These are phyloP conservation scores for Sambucus nigra DNA, from an alignment of 129 eudicot species.

Conservation along the genomic window DNA sequence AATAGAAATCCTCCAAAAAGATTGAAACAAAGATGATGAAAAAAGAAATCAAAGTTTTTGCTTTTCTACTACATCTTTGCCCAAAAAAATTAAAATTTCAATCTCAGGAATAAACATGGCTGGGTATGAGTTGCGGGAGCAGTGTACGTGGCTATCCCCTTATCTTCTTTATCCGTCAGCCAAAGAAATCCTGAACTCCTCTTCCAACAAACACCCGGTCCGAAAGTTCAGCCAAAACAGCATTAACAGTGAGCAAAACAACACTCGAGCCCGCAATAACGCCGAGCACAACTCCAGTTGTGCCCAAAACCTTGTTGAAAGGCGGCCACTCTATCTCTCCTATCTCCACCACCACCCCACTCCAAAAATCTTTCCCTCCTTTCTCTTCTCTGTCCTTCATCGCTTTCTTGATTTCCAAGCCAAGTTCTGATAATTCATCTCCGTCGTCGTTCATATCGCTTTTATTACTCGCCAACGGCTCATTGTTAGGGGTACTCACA, in stretches of 20 bases:
- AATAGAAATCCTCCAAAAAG: no score
- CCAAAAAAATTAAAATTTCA: neutral
- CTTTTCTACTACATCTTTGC: neutral
- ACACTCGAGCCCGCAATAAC: conserved; percentile 85
- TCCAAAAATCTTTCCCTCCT: conserved; percentile 21
- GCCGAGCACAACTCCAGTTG: conserved; percentile 74
- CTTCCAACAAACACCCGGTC: conserved; percentile 73
- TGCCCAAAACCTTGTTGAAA: conserved; percentile 58
- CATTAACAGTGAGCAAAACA: conserved; percentile 84
- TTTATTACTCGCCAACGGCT: neutral
- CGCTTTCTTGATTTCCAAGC: conserved; percentile 49
- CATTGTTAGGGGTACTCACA: neutral
- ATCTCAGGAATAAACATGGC: neutral
- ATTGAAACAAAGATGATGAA: no score
- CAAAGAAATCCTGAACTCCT: conserved; percentile 86
- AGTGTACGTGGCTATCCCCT: conserved; percentile 2
- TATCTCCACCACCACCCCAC: conserved; percentile 72
- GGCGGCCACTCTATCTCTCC: conserved; percentile 83
- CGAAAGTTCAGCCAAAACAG: conserved; percentile 83
- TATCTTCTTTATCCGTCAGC: conserved; percentile 18
- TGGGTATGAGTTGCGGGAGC: neutral
- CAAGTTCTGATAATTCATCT: conserved; percentile 37
- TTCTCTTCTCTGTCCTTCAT: conserved; percentile 51
- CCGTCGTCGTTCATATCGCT: neutral
- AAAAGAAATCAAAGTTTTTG: no score